Percentiles rank a stretch among this genome's conserved stretches.
phyloP scores from a whole-genome alignment of 2,329 filamentous ascomycete species.

The Teratosphaeriaceae sp. region DNA sequence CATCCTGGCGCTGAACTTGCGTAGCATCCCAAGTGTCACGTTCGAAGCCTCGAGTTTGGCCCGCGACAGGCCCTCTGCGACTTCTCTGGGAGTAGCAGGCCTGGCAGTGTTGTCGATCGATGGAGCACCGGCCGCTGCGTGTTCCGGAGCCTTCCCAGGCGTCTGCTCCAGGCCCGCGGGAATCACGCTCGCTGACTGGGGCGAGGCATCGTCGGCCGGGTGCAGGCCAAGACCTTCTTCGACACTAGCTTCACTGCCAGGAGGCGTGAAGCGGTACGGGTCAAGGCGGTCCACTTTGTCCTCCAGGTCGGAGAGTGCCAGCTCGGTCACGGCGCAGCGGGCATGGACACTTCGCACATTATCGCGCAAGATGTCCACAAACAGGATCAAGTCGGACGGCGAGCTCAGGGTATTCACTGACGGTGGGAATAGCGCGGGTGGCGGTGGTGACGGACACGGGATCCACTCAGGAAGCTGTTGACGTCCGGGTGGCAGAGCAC shows the following conservation, averaged over 20 bases:
- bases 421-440: no score
- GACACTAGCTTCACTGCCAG: constrained; percentile 7
- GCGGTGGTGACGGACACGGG: no score
- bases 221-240: background rate
- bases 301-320: constrained; percentile 17
- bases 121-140: background rate
- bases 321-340: constrained; percentile 15
- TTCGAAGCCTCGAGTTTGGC: constrained; percentile 3
- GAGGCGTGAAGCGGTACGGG: constrained; percentile 5
- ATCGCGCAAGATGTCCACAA: no score
- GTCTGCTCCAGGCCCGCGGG: no score
- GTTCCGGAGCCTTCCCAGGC: no score
- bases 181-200: background rate
- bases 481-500: no score
- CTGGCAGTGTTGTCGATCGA: background rate
- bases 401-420: no score
- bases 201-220: background rate
- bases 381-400: no score
- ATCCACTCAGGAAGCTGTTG: no score
- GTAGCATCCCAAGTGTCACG: constrained; percentile 1
- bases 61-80: background rate
- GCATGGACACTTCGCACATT: no score
- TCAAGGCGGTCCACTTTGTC: constrained; percentile 16
- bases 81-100: background rate
- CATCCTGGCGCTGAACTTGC: constrained; percentile 1